Percentiles rank a stretch among this genome's conserved stretches.
These are phyloP conservation scores for Lentinus polychrous DNA, from an alignment of 1,284 basidiomycete species.

Conservation along the genomic window DNA sequence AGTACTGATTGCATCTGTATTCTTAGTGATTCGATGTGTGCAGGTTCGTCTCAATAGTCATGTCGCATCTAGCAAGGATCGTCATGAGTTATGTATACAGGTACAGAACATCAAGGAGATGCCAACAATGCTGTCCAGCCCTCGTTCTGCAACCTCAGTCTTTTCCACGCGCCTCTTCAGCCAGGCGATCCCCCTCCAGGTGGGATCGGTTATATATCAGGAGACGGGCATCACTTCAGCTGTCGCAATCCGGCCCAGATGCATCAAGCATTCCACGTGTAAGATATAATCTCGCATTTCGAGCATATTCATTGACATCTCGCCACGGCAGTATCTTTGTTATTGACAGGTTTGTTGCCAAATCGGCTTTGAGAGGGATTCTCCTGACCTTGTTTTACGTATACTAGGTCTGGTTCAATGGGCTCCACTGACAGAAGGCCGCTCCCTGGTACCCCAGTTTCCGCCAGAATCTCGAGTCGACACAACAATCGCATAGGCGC, in stretches of 20 bases:
- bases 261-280: conserved; percentile 57
- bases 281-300: conserved; percentile 17
- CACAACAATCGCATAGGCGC: conserved; percentile 51
- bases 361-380: neutral
- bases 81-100: conserved; percentile 21
- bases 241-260: conserved; percentile 50
- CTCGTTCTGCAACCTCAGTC: conserved; percentile 47
- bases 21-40: conserved; percentile 47
- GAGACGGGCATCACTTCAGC: conserved; percentile 46
- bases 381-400: neutral
- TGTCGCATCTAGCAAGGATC: neutral
- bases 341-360: neutral
- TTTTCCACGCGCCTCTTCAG: conserved; percentile 42
- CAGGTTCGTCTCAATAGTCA: conserved; percentile 27
- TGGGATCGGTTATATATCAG: conserved; percentile 43
- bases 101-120: conserved; percentile 41
- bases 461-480: conserved; percentile 27
- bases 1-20: neutral
- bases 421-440: conserved; percentile 32
- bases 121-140: conserved; percentile 34
- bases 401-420: conserved; percentile 59
- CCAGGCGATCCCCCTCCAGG: conserved; percentile 19
- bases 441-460: conserved; percentile 37
- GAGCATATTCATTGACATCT: neutral
- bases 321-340: neutral